Base-by-base conservation (phyloP, 352 stramenopile species). In the Phytophthora palmivora region DNA sequence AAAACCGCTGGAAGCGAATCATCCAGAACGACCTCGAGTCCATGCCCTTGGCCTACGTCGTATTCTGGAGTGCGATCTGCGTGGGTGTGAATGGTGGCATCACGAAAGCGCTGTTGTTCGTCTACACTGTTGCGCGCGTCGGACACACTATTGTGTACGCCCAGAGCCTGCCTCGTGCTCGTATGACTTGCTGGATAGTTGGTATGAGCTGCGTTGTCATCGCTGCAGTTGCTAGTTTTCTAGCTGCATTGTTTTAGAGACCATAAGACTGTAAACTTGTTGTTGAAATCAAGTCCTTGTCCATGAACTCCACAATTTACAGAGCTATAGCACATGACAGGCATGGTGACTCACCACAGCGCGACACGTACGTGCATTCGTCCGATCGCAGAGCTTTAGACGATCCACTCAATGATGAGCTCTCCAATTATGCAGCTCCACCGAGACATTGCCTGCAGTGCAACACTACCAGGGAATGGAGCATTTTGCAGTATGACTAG, bases 21-120 rank as follows among this genome's bases (percentile, higher is more conserved):
- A 64, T 84, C 37, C 63, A 74, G 39, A 89, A 89, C 67, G 79
- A 88, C 48, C 49, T 87, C 26, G 79, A 88, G 59, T 85, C 78
- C 24, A 80, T 88, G 50, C 79, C 80, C 1, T 72, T 89, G 41
- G 78, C 72, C 10, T 67, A 83, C 54, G 51, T 79, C 18, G 74
- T 87, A 15, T 87, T 84, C 46, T 71, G 55, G 46, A 70, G 51
- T 9, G 67, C 66, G 0, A 79, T 88, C 36, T 57, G 69, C 19
- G 74, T 78, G 7, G 64, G 67, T 5, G 70, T 72, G 66, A 76
- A 72, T 36, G 47, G 70, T 24, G 26, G 6, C 24, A 50, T 86
- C 32, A 80, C 45, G 21, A 70, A 41, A 18, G 12, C 21, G 1
- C 55, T 80, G 28, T 37, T 82, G 18, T 52, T 69, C 3, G 57